Evolutionary conservation across 208 protist genomes (phyloP), one percentile per base, ranked within the genome.

Genomic region (Angomonas deanei): DNA sequence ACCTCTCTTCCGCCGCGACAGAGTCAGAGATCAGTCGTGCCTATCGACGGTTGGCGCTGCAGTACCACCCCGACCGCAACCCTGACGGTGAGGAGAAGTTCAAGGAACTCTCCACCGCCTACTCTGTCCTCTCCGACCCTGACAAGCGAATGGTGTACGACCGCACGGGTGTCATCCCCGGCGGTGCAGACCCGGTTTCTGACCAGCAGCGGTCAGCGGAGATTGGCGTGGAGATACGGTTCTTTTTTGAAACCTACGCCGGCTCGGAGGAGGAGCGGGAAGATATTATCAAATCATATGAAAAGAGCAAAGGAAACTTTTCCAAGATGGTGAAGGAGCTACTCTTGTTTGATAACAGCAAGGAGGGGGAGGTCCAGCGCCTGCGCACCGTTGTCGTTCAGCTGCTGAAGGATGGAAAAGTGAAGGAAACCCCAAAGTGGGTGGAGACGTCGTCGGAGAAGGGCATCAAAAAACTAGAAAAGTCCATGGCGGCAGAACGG

Each of bases 111-210:
- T 82, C 84, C 30, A 82, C 92, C 52, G 98, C 98, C 24, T 99
- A 99, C 71, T 88, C 97, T n/a, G 78, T 99, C 0, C 84, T 99
- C 6, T 79, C 63, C 58, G 96, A 99, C 61, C 28, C 64, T 5
- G 71, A 98, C 56, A 98, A 98, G 66, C 85, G 97, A 26, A 57
- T 76, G n/a, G 59, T 98, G 3, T 99, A 99, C 78, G 98, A 99
- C 76, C 59, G 63, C 24, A 91, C 80, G 0, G 89, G 89, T n/a
- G 32, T 82, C 52, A 60, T 80, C 13, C 74, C 66, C 11, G 72
- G 66, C 24, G 61, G 48, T 8, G 63, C 56, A 21, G 64, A 53
- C 11, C 21, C 50, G 19, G 60, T 11, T 23, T 49, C 55, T 38
- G 17, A 59, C 6, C 68, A 79, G 63, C 66, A 91, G 75, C 88